A percentile compares a stretch with the other conserved stretches of the same genome.
phyloP scores from a whole-genome alignment of 179 eudicot genomes.

The Actinidia arguta region DNA sequence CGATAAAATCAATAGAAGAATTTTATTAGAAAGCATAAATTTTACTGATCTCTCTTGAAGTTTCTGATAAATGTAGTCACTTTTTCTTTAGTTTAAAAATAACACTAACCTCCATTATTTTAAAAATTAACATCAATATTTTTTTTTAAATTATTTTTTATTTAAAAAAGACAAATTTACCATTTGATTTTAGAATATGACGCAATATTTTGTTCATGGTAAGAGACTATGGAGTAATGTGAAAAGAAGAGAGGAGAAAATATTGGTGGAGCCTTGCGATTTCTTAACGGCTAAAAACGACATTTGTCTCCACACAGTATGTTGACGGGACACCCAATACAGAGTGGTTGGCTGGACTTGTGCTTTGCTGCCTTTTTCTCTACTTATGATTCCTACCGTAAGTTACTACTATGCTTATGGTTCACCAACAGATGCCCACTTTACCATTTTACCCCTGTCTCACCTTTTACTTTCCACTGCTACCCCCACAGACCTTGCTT shows the following conservation, averaged over 20 bases:
- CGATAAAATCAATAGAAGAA: too few relatives aligned
- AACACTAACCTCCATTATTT: too few relatives aligned
- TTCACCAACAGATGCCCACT: constrained; percentile 18
- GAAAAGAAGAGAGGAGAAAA: not conserved
- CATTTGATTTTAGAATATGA: too few relatives aligned
- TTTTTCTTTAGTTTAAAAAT: too few relatives aligned
- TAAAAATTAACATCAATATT: too few relatives aligned
- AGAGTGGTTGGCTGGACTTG: constrained; percentile 32
- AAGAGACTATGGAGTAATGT: not conserved
- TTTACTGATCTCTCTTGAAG: too few relatives aligned
- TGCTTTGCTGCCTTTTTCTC: constrained; percentile 16
- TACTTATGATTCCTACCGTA: not conserved
- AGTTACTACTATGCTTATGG: too few relatives aligned
- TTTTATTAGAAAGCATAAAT: too few relatives aligned
- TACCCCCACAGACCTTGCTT: not conserved
- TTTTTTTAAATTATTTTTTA: too few relatives aligned
- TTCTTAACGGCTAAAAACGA: constrained; percentile 19
- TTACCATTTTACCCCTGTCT: constrained; percentile 15
- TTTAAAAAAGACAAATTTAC: too few relatives aligned
- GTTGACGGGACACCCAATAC: constrained; percentile 45
- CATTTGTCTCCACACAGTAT: constrained; percentile 22
- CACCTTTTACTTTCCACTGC: not conserved
- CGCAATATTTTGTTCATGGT: too few relatives aligned
- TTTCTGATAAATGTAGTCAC: too few relatives aligned
- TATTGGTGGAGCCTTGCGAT: constrained; percentile 24